Evolutionary conservation across 129 eudicot genomes (phyloP).

Genomic region (Mikania micrantha): DNA sequence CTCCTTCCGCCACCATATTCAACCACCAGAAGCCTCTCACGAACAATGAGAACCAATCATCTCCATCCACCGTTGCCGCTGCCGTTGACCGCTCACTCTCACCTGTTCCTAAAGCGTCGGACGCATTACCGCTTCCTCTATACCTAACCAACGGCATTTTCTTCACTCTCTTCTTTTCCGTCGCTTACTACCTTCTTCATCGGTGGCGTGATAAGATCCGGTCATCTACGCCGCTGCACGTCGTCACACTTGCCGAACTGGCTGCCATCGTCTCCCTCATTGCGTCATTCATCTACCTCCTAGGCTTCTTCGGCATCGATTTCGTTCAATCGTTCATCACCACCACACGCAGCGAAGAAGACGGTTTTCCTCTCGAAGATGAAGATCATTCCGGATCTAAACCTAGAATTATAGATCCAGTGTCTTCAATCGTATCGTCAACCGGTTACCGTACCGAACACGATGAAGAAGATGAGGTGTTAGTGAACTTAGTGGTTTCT

Average conservation of each 20-base stretch:
- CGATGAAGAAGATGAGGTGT: slow-evolving; percentile 34
- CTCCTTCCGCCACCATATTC: slow-evolving; percentile 2
- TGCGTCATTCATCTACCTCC: slow-evolving; percentile 49
- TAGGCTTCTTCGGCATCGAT: slow-evolving; percentile 64
- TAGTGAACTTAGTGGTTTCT: slow-evolving; percentile 29
- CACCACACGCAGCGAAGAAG: slow-evolving; percentile 21
- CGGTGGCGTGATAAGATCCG: slow-evolving; percentile 77
- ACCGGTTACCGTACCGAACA: too few relatives aligned
- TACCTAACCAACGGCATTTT: slow-evolving; percentile 63
- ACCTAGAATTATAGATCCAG: slow-evolving; percentile 5
- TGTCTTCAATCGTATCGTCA: background rate
- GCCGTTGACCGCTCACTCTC: slow-evolving; percentile 15
- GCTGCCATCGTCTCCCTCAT: slow-evolving; percentile 42
- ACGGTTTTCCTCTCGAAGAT: background rate
- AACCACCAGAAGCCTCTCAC: slow-evolving; percentile 1
- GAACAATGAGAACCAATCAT: background rate
- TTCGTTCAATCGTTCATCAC: slow-evolving; percentile 51
- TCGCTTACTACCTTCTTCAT: slow-evolving; percentile 53
- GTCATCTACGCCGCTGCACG: slow-evolving; percentile 46
- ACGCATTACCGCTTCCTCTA: slow-evolving; percentile 61
- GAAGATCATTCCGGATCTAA: slow-evolving; percentile 6
- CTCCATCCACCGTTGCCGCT: slow-evolving; percentile 7
- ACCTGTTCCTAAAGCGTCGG: slow-evolving; percentile 53
- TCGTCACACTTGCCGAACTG: slow-evolving; percentile 45
- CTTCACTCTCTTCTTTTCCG: slow-evolving; percentile 64